A percentile compares a stretch with the other conserved stretches of the same genome.
phyloP scores from a whole-genome alignment of 2,329 filamentous ascomycete species.

The Paecilomyces sp. region DNA sequence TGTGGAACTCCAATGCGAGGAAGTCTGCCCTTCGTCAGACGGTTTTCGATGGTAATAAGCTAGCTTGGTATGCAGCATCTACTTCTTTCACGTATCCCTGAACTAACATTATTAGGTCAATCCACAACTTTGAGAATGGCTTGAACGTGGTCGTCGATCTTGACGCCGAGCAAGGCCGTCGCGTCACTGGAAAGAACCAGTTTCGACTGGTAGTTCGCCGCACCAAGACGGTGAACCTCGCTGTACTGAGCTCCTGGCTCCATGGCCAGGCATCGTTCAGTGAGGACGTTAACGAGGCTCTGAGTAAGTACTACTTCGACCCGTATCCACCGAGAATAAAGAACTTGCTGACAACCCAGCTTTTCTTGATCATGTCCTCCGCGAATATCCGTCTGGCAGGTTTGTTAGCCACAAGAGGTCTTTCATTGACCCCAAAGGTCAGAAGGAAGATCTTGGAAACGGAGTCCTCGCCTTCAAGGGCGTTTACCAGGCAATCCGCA shows the following conservation, averaged over 20 bases:
- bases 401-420: conserved; percentile 71
- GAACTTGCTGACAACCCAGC: conserved; percentile 32
- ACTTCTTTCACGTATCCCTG: conserved; percentile 27
- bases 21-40: conserved; percentile 54
- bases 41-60: conserved; percentile 75
- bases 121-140: conserved; percentile 33
- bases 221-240: conserved; percentile 63
- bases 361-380: conserved; percentile 84
- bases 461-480: conserved; percentile 78
- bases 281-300: conserved; percentile 64
- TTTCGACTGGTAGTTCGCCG: conserved; percentile 57
- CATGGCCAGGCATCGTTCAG: conserved; percentile 53
- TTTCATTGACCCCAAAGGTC: conserved; percentile 60
- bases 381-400: conserved; percentile 64
- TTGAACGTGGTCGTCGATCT: conserved; percentile 61
- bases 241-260: conserved; percentile 60
- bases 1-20: conserved; percentile 63
- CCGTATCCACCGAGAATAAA: not conserved
- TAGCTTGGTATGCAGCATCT: conserved; percentile 63
- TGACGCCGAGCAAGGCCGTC: conserved; percentile 55
- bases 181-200: conserved; percentile 22
- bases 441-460: conserved; percentile 50
- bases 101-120: conserved; percentile 26
- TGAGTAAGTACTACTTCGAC: conserved; percentile 48
- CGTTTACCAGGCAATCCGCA: conserved; percentile 76